A percentile compares a stretch with the other conserved stretches of the same genome.
Evolutionary conservation across 352 stramenopile genomes (phyloP).

Genomic region (Globisporangium viniferum): DNA sequence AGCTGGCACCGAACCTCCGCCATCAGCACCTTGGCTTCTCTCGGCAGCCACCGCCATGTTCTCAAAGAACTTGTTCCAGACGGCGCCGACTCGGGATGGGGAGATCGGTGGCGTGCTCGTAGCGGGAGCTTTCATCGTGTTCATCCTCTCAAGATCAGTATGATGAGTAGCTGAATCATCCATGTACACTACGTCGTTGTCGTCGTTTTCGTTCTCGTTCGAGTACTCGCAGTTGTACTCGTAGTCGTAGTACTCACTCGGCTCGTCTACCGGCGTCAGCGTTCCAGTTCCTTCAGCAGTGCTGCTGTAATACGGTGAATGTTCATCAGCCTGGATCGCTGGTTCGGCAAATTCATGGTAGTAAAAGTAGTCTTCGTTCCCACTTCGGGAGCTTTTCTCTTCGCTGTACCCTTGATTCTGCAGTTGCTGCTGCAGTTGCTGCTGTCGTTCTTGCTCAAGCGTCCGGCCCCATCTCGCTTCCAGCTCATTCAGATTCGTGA

Average conservation of each 20-base stretch:
- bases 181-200: not conserved
- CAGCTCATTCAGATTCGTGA: constrained; percentile 36
- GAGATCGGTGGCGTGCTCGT: constrained; percentile 20
- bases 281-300: not conserved
- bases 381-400: not conserved
- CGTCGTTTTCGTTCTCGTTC: constrained; percentile 1
- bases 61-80: constrained; percentile 81
- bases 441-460: not conserved
- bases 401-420: not conserved
- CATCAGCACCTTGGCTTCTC: not conserved
- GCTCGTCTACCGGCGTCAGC: constrained; percentile 8
- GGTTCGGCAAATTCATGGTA: constrained; percentile 12
- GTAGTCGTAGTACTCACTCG: not conserved
- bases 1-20: not conserved
- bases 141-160: not conserved
- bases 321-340: not conserved
- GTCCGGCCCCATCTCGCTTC: constrained; percentile 25
- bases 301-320: constrained; percentile 1
- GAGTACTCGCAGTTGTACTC: constrained; percentile 1
- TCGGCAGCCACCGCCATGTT: constrained; percentile 34
- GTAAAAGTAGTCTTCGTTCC: constrained; percentile 17
- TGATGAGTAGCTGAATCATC: not conserved
- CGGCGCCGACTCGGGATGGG: constrained; percentile 47
- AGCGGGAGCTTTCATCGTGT: not conserved
- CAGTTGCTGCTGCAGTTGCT: not conserved